Conservation (phyloP, 1,284 basidiomycete genomes). For the Cystobasidiaceae sp. region DNA sequence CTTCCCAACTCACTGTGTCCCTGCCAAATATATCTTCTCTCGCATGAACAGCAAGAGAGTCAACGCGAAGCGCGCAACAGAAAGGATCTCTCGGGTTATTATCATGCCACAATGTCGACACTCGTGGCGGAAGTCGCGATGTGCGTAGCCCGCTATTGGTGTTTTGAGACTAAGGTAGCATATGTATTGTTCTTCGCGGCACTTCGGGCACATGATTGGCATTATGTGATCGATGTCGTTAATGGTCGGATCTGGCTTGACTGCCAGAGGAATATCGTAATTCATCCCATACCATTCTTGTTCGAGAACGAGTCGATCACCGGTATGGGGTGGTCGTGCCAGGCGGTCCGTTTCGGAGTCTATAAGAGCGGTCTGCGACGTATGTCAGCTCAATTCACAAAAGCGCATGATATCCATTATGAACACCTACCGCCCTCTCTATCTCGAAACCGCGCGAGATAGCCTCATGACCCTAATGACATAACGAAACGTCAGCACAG, state of each 20-base stretch:
- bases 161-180: conserved; percentile 15
- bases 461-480: conserved; percentile 5
- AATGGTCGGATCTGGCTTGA: neutral
- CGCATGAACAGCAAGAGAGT: conserved; percentile 10
- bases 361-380: neutral
- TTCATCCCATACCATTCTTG: too few species aligned
- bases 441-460: conserved; percentile 16
- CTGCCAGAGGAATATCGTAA: neutral
- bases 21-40: conserved; percentile 14
- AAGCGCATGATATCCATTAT: neutral
- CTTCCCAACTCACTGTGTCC: conserved; percentile 13
- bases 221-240: conserved; percentile 17
- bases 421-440: neutral
- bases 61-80: conserved; percentile 19
- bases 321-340: neutral
- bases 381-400: neutral
- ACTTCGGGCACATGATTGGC: conserved; percentile 15
- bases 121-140: conserved; percentile 8
- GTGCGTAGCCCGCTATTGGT: conserved; percentile 17
- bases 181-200: conserved; percentile 12
- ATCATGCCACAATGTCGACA: conserved; percentile 19
- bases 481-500: neutral
- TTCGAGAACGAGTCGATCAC: too few species aligned
- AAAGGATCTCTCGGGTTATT: conserved; percentile 10
- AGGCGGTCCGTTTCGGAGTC: conserved; percentile 3